Percentiles rank a stretch among this genome's conserved stretches.
phyloP scores from a whole-genome alignment of 179 eudicot species.

The Silene noctiflora region DNA sequence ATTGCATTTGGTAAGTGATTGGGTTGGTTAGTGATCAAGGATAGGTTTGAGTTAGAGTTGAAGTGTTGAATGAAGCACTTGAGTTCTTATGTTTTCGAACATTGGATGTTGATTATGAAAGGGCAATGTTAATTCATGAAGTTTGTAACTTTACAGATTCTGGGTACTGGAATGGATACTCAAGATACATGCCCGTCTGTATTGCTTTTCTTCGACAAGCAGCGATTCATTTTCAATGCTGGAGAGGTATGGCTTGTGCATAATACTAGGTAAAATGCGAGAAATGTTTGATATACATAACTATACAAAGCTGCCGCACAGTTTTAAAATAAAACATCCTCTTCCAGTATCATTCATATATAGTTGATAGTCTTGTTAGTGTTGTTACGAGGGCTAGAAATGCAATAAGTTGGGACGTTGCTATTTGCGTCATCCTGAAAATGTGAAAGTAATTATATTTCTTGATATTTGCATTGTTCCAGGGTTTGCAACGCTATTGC shows the following conservation, averaged over 20 bases:
- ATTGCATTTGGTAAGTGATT: not conserved
- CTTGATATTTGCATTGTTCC: constrained; percentile 26
- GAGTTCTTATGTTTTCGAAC: not conserved
- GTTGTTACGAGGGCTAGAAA: not conserved
- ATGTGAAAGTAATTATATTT: not conserved
- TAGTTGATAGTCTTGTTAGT: not conserved
- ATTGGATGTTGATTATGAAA: not conserved
- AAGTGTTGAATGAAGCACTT: not conserved
- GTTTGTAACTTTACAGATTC: constrained; percentile 40
- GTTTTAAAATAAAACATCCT: not conserved
- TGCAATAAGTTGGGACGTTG: not conserved
- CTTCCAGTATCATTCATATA: too few species aligned
- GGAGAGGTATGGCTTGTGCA: constrained; percentile 69
- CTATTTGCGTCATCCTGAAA: not conserved
- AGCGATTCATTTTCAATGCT: constrained; percentile 86
- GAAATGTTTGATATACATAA: not conserved
- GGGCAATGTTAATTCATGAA: not conserved
- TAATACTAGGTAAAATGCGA: not conserved
- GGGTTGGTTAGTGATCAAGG: constrained; percentile 4
- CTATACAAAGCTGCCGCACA: too few species aligned
- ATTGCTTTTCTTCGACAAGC: constrained; percentile 87
- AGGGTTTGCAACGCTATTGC: constrained; percentile 95
- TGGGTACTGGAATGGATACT: constrained; percentile 98
- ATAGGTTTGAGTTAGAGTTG: not conserved
- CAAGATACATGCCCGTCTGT: constrained; percentile 93